Percentiles rank a stretch among this genome's conserved stretches.
Evolutionary conservation across 2,329 filamentous ascomycete species (phyloP).

Genomic region (Teratosphaeria nubilosa): DNA sequence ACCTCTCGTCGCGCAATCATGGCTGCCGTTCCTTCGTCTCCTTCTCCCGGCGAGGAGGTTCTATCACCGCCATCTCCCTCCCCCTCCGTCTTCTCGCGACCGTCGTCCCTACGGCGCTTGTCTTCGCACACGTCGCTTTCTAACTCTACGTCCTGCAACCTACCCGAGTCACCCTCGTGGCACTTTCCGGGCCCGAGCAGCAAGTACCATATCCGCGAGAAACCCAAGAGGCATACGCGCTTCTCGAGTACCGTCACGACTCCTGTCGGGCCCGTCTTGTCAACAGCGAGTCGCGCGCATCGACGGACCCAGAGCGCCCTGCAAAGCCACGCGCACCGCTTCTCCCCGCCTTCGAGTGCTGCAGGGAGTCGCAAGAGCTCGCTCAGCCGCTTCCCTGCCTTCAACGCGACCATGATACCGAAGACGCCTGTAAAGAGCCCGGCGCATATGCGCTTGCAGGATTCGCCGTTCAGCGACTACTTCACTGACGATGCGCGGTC

Average conservation of each 20-base stretch:
- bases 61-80: background rate
- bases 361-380: background rate
- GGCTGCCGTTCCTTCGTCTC: background rate
- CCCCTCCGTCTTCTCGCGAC: background rate
- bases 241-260: slow-evolving; percentile 14
- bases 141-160: background rate
- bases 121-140: background rate
- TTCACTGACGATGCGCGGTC: slow-evolving; percentile 29
- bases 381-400: slow-evolving; percentile 1
- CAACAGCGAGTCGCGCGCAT: slow-evolving; percentile 20
- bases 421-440: background rate
- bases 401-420: background rate
- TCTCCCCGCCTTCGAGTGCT: background rate
- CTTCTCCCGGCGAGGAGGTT: background rate
- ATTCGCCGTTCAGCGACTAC: slow-evolving; percentile 33
- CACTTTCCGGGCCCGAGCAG: slow-evolving; percentile 25
- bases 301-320: slow-evolving; percentile 13
- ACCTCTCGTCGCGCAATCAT: background rate
- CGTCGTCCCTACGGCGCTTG: background rate
- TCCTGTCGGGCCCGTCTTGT: slow-evolving; percentile 15
- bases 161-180: slow-evolving; percentile 9
- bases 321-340: background rate
- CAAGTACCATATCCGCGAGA: slow-evolving; percentile 19
- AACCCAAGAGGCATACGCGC: slow-evolving; percentile 9
- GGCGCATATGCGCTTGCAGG: slow-evolving; percentile 11